Evolutionary conservation across 306 rosid species (phyloP).

Genomic region (Gleditsia sinensis): DNA sequence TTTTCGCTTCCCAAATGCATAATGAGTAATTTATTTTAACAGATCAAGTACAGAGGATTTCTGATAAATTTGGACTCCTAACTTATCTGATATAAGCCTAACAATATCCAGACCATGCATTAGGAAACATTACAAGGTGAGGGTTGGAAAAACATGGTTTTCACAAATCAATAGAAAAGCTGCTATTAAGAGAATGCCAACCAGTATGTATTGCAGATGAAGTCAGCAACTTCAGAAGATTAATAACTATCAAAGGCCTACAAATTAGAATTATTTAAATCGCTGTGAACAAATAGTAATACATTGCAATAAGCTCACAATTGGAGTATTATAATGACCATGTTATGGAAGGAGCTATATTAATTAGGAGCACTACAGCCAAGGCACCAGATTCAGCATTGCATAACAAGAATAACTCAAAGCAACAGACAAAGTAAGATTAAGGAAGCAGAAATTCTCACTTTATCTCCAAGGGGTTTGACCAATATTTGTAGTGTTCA

Average conservation of each 20-base stretch:
- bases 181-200: neutral
- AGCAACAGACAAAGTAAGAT: conserved; percentile 25
- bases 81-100: neutral
- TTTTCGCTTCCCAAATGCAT: neutral
- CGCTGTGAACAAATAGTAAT: neutral
- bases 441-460: conserved; percentile 38
- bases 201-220: neutral
- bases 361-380: neutral
- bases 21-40: neutral
- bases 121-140: neutral
- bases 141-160: neutral
- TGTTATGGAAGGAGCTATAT: neutral
- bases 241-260: neutral
- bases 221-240: conserved; percentile 18
- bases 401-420: conserved; percentile 1
- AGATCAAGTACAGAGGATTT: neutral
- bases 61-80: neutral
- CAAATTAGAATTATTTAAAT: neutral
- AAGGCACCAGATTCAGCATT: conserved; percentile 20
- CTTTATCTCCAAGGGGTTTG: conserved; percentile 89
- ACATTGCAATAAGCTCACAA: neutral
- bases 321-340: neutral
- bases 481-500: conserved; percentile 79
- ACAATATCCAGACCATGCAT: neutral
- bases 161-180: neutral